Conservation (phyloP, 371 early-diverging fungal genomes). For the Rhizopus delemar region DNA sequence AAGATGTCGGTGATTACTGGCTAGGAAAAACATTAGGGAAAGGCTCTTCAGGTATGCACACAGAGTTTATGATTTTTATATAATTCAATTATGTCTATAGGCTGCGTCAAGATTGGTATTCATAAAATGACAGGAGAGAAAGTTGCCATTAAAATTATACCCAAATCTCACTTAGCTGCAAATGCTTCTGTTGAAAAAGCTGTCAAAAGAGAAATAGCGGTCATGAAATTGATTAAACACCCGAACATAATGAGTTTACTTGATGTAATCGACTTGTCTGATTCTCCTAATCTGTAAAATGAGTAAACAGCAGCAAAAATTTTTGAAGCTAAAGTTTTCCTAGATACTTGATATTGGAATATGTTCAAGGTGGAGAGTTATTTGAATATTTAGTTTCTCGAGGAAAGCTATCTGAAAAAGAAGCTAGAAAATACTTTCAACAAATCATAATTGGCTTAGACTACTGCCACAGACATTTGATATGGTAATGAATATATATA, state of each 20-base stretch:
- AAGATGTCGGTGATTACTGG: conserved; percentile 75
- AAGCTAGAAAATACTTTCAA: conserved; percentile 85
- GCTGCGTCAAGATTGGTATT: conserved; percentile 41
- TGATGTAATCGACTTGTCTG: conserved; percentile 81
- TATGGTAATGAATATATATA: conserved; percentile 32
- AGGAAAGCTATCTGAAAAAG: conserved; percentile 59
- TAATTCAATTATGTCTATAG: conserved; percentile 17
- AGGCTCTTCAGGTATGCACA: conserved; percentile 75
- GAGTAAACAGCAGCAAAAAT: neutral
- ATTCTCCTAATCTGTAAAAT: conserved; percentile 71
- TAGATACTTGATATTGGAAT: conserved; percentile 59
- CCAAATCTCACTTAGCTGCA: conserved; percentile 32
- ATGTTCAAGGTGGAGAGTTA: conserved; percentile 45
- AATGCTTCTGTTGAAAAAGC: conserved; percentile 52
- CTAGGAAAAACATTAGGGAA: conserved; percentile 80
- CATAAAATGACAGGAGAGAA: conserved; percentile 37
- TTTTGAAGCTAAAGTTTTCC: conserved; percentile 34
- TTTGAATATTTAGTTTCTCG: conserved; percentile 32
- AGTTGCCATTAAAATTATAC: conserved; percentile 48
- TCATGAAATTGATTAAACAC: conserved; percentile 67
- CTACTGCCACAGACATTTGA: conserved; percentile 78
- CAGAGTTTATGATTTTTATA: neutral
- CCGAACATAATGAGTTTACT: conserved; percentile 84
- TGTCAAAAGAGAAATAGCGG: conserved; percentile 72
- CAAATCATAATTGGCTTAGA: conserved; percentile 93